Base-by-base conservation (phyloP, 1,284 basidiomycete genomes). In the Trichosporon sp. region DNA sequence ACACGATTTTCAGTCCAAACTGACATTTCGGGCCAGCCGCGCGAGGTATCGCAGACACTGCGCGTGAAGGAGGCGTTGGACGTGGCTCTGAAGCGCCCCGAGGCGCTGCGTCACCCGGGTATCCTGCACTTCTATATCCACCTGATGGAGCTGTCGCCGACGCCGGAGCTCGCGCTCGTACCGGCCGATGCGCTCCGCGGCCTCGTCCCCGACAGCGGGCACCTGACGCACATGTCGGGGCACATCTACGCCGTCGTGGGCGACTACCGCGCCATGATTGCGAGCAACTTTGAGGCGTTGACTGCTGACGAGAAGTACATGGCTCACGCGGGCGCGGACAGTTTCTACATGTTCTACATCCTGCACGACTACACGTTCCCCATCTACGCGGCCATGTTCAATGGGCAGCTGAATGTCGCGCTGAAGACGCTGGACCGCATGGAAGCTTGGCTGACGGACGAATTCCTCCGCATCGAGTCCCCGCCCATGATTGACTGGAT, bases 61-160 rank as follows among this genome's bases (percentile, higher is more conserved):
- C 72, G 76, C 31, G 76, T 78, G 54, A 70, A 80, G 66, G 63
- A 38, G 1, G 76, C 81, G 0, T 70, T 83, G 16, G 79, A 82
- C 35, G 64, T 46, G 21, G 78, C 75, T 4, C 67, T 81, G 16
- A 31, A 38, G 1, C 12, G 66, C 7, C 75, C 75, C 1, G 59
- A 4, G 4, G 56, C 68, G 19, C 48, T 61, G 10, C n/a, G 32
- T 3, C 81, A 83, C 70, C 79, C 78, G 1, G 80, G 80, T 7
- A 51, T 80, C 6, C 74, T 83, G 4, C 81, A 83, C 67, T 75
- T 81, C 37, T 82, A 81, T 74, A 80, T 81, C 66, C 81, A 83
- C 71, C 75, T 80, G 16, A 80, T 77, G 73, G 81, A 83, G 69
- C 76, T 82, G 71, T 79, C 78, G 2, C 73, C 77, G 0, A 66